Percentiles rank a stretch among this genome's conserved stretches.
Conservation (phyloP, 2,329 filamentous ascomycete species). For the Cryphonectria parasitica region DNA sequence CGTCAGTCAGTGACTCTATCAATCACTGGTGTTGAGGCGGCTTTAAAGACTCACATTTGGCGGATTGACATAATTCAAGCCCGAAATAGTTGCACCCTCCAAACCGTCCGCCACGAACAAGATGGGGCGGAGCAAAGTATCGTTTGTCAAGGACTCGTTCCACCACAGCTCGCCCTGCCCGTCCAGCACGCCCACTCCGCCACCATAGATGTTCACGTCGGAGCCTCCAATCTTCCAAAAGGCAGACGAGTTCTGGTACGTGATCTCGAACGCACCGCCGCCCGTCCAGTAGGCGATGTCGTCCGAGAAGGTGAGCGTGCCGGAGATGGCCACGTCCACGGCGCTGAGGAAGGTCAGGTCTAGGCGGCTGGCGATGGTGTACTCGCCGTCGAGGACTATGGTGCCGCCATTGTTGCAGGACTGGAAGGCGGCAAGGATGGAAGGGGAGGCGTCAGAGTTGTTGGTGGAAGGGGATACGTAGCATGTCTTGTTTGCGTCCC, state of each 20-base stretch:
- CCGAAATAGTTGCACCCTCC: constrained; percentile 51
- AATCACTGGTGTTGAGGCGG: no score
- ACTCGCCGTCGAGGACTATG: constrained; percentile 58
- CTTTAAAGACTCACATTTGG: constrained; percentile 45
- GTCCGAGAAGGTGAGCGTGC: constrained; percentile 49
- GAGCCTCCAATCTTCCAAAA: constrained; percentile 62
- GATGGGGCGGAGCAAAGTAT: constrained; percentile 57
- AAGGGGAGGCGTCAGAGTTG: constrained; percentile 38
- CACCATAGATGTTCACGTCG: constrained; percentile 63
- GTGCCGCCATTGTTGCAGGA: constrained; percentile 65
- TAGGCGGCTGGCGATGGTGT: constrained; percentile 59
- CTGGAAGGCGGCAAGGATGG: constrained; percentile 59
- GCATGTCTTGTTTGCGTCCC: constrained; percentile 34
- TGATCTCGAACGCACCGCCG: constrained; percentile 54
- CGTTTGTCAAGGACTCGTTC: constrained; percentile 53
- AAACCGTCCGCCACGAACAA: constrained; percentile 57
- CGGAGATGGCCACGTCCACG: constrained; percentile 57
- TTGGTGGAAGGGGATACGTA: constrained; percentile 34
- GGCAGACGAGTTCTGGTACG: constrained; percentile 60
- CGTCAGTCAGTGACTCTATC: neutral
- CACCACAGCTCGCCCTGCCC: constrained; percentile 63
- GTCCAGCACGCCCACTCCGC: constrained; percentile 50
- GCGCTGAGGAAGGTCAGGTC: constrained; percentile 59
- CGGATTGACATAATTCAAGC: constrained; percentile 57
- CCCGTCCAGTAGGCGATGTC: constrained; percentile 63